These are phyloP conservation scores for Rhododendron henanense DNA, from an alignment of 148 eudicot species.

Conservation along the genomic window DNA sequence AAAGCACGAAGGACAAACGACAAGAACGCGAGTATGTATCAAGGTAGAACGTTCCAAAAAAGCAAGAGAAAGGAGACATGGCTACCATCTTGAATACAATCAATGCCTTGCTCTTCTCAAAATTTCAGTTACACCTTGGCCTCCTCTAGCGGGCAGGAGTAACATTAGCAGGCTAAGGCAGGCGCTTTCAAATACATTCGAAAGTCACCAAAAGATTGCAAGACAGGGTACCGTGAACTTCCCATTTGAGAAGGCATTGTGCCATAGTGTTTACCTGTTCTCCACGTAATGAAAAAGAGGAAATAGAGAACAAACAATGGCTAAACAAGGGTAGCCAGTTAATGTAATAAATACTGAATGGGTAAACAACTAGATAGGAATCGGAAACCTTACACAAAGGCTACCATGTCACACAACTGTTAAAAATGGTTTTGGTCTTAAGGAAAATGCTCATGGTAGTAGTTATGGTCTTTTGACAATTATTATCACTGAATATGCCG, in stretches of 20 bases:
- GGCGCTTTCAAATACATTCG: not conserved
- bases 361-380: not conserved
- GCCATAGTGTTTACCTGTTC: not conserved
- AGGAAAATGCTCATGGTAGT: not conserved
- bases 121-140: no score
- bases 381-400: not conserved
- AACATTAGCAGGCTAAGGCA: no score
- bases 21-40: not conserved
- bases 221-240: no score
- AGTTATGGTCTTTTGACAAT: not conserved
- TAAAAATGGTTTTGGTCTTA: not conserved
- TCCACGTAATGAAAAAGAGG: not conserved
- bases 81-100: not conserved
- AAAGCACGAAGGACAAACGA: not conserved
- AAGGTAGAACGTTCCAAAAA: not conserved
- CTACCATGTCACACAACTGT: not conserved
- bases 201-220: not conserved
- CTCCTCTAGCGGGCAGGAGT: no score
- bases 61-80: not conserved
- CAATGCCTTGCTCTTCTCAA: not conserved
- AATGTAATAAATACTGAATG: not conserved
- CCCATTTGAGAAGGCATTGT: not conserved
- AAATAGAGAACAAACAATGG: not conserved
- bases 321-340: not conserved
- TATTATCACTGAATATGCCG: not conserved